phyloP scores from a whole-genome alignment of 139 green algal species.

The Chlamydomonas sphaeroides region DNA sequence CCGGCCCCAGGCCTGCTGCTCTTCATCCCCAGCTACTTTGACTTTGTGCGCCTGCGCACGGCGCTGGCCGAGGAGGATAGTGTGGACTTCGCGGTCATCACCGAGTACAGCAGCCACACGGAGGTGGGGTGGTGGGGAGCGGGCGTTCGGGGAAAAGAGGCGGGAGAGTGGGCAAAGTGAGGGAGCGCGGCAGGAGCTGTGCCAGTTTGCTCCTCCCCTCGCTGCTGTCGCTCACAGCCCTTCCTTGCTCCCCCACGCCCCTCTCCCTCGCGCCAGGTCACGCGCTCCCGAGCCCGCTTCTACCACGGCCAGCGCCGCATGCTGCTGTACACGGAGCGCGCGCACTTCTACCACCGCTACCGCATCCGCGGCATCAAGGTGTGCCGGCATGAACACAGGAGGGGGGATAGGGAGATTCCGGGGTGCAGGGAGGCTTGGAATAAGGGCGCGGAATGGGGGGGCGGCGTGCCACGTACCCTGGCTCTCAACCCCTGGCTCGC shows the following conservation, averaged over 20 bases:
- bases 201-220: too few species aligned
- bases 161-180: too few species aligned
- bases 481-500: too few species aligned
- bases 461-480: too few species aligned
- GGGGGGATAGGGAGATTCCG: too few species aligned
- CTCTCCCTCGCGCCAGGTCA: neutral
- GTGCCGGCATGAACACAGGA: too few species aligned
- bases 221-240: too few species aligned
- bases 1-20: slow-evolving; percentile 67
- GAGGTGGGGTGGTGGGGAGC: slow-evolving; percentile 64
- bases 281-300: slow-evolving; percentile 76
- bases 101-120: slow-evolving; percentile 83
- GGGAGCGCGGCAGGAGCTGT: too few species aligned
- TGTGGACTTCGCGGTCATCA: slow-evolving; percentile 69
- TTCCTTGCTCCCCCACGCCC: neutral
- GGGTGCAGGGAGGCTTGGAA: too few species aligned
- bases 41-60: slow-evolving; percentile 89
- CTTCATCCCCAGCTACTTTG: slow-evolving; percentile 95
- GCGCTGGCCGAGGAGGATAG: slow-evolving; percentile 51
- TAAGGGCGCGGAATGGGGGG: too few species aligned
- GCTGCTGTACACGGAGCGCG: slow-evolving; percentile 94
- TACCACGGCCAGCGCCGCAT: slow-evolving; percentile 74
- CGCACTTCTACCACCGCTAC: slow-evolving; percentile 94
- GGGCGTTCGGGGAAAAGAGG: neutral
- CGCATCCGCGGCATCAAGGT: slow-evolving; percentile 82